Base-by-base conservation (phyloP, 1,284 basidiomycete genomes). In the Cryptococcus sp. region DNA sequence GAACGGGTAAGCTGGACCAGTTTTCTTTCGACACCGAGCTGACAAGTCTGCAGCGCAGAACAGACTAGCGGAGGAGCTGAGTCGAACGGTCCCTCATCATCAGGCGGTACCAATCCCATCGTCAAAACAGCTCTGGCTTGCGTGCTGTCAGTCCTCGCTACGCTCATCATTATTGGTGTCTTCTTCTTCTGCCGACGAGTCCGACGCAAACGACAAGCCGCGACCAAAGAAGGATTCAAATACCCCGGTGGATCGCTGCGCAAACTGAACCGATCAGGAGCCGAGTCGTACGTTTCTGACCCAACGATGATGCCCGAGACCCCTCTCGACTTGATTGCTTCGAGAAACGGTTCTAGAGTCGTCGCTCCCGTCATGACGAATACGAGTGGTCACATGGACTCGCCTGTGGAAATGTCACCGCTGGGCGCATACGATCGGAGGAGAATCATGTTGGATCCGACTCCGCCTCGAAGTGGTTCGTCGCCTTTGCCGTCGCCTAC, bases 111-210 rank as follows among this genome's bases (percentile, higher is more conserved):
- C 2, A 22, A 26, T 25, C 33, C 37, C 18, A 19, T 48, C 37
- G 18, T 48, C 18, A 25, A 35, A n/a, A 51, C 50, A 5, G 36
- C 87, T 83, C 19, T 83, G 82, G 50, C 59, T 18, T 54, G 57
- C 81, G 47, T 82, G 82, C 50, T 86, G 82, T 52, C 57, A 35
- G 47, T 60, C 46, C 19, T 62, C 45, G 51, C 52, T 23, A 56
- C 61, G 24, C 47, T 69, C 53, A 16, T 64, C 48, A 35, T 71
- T 62, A 47, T 67, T 51, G 39, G 60, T 43, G 3, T 77, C 76
- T 19, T 75, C 72, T 47, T 69, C 66, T 31, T 68, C 60, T 48
- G 68, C 62, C 41, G 62, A 54, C 44, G 63, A 14, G 36, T 33
- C 60, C 43, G 65, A 51, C 49, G 68, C 55, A 50, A 58, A 6